Evolutionary conservation across 805 yeast species (phyloP).

Genomic region (Candida xiaguanensis): DNA sequence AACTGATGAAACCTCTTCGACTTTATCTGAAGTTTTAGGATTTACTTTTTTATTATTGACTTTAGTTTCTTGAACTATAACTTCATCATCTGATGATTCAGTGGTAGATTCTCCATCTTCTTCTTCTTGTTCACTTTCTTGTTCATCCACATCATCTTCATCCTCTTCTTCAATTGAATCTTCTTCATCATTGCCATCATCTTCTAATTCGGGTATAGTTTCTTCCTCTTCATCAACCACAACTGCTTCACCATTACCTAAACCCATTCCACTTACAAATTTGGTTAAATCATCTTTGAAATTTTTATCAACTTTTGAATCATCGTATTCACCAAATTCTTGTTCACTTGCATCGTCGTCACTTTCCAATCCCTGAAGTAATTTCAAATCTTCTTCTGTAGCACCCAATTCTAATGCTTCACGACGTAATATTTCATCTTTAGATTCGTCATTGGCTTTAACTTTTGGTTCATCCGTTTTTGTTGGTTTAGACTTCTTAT

Average conservation of each 20-base stretch:
- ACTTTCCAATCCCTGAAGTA: conserved; percentile 47
- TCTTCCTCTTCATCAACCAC: conserved; percentile 28
- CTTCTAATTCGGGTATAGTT: conserved; percentile 36
- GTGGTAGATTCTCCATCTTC: conserved; percentile 9
- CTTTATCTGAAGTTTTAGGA: conserved; percentile 21
- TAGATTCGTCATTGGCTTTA: conserved; percentile 8
- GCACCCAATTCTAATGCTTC: conserved; percentile 86
- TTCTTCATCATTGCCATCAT: conserved; percentile 14
- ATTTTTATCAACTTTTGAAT: conserved; percentile 29
- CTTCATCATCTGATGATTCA: conserved; percentile 11
- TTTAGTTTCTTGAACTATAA: conserved; percentile 14
- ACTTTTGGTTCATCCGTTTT: conserved; percentile 9
- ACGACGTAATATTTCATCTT: conserved; percentile 47
- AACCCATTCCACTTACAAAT: conserved; percentile 68
- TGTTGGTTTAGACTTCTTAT: background rate
- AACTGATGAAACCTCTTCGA: conserved; percentile 45
- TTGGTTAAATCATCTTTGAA: conserved; percentile 53
- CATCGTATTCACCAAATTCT: conserved; percentile 43
- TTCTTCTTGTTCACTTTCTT: conserved; percentile 13
- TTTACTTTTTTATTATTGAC: conserved; percentile 22
- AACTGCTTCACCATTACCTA: conserved; percentile 39
- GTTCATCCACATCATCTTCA: conserved; percentile 22
- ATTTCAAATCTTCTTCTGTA: conserved; percentile 70
- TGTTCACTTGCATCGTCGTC: conserved; percentile 50
- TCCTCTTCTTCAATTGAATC: conserved; percentile 24